Base-by-base conservation (phyloP, 208 protist species). In the Tritrichomonas musculus region DNA sequence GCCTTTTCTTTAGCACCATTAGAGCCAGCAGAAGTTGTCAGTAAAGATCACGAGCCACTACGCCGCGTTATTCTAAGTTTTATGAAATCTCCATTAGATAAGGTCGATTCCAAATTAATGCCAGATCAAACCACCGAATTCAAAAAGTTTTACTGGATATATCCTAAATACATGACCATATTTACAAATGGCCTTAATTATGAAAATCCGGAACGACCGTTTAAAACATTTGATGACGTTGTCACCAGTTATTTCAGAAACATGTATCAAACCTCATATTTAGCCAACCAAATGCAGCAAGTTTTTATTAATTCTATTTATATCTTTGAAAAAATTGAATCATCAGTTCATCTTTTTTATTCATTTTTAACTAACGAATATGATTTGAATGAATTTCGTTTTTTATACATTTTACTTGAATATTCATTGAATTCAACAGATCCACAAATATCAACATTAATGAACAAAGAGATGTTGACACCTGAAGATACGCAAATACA, bases 161-260 rank as follows among this genome's bases (percentile, higher is more conserved):
- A 47, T 27, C 73, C 73, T 14, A 82, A 82, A 50, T 47, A 50
- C 20, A 47, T 30, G 13, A 50, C 73, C 5, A 82, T 82, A 30
- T 82, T 82, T 17, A 50, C 49, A 25, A 82, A 82, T 27, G 73
- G 73, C 0, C 30, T 82, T 50, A n/a, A 14, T 30, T 50, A 47
- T 49, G 73, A 82, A 82, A 39, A 82, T 50, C 73, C 73, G n/a
- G 33, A 82, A 82, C 47, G 50, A 82, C 73, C 73, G n/a, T 82
- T 82, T 50, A 44, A 30, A 22, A 82, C 33, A 53, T 82, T 82
- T 50, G 73, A 82, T 27, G 33, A 82, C 30, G 41, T 82, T 82
- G 4, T 82, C 4, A 5, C 9, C 0, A 39, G 33, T n/a, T 82
- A 82, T 82, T 27, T 82, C 33, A 14, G 14, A 8, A 44, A 82